Evolutionary conservation across 148 eudicot species (phyloP).

Genomic region (Arbutus unedo): DNA sequence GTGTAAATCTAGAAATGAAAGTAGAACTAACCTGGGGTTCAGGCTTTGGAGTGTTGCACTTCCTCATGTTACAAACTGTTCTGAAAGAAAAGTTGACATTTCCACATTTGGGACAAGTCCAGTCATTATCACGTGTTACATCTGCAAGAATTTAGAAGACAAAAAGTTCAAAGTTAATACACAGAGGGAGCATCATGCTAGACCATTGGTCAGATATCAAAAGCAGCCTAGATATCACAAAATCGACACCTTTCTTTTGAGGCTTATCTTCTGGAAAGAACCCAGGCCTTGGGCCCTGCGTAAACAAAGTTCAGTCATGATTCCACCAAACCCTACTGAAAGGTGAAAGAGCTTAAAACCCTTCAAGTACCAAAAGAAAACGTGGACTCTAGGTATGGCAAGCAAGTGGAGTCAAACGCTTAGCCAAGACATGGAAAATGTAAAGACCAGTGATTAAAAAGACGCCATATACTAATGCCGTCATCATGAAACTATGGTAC

Average conservation of each 20-base stretch:
- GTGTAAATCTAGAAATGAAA: not conserved
- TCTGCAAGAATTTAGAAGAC: conserved; percentile 33
- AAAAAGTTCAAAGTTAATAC: conserved; percentile 3
- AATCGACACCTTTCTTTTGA: conserved; percentile 53
- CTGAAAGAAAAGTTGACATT: conserved; percentile 94
- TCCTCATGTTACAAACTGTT: conserved; percentile 96
- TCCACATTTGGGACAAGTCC: conserved; percentile 96
- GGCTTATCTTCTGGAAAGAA: conserved; percentile 60
- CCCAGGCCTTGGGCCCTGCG: conserved; percentile 81
- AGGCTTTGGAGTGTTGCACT: conserved; percentile 94
- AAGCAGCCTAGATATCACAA: conserved; percentile 9
- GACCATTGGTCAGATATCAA: not conserved
- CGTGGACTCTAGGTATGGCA: not conserved
- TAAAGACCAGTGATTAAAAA: not conserved
- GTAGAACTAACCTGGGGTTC: conserved; percentile 65
- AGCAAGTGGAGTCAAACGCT: not conserved
- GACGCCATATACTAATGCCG: not conserved
- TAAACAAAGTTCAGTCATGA: not conserved
- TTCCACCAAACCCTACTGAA: not conserved
- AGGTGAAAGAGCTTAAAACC: not conserved
- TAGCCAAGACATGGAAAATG: not conserved
- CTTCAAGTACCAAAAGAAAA: not conserved
- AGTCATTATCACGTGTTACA: conserved; percentile 82
- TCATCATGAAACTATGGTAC: not conserved
- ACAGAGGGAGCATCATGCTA: not conserved